These are phyloP conservation scores for Pseudocercospora cruenta DNA, from an alignment of 2,329 filamentous ascomycete species.

Conservation along the genomic window DNA sequence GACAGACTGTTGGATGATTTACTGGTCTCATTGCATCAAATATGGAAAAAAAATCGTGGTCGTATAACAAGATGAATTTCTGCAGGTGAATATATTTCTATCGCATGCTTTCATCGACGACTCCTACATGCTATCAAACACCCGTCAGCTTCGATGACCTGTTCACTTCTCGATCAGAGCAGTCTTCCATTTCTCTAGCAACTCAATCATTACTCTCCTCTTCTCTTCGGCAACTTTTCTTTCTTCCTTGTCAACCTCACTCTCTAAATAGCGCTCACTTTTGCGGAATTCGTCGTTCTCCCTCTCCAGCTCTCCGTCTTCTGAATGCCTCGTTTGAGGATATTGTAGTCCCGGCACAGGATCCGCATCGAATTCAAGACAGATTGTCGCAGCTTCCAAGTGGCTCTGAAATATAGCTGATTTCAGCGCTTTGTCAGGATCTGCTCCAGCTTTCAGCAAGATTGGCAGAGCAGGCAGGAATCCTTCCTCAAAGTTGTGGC, in stretches of 20 bases:
- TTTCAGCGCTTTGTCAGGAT: not conserved
- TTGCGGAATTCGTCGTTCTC: not conserved
- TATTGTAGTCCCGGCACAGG: not conserved
- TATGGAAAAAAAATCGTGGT: too few relatives aligned
- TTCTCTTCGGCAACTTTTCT: not conserved
- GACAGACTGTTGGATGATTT: too few relatives aligned
- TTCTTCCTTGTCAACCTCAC: not conserved
- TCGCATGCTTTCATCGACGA: too few relatives aligned
- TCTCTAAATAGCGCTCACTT: not conserved
- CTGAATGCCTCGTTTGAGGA: not conserved
- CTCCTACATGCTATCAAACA: too few relatives aligned
- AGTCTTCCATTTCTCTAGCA: not conserved
- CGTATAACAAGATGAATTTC: too few relatives aligned
- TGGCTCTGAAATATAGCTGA: not conserved
- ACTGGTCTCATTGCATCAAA: too few relatives aligned
- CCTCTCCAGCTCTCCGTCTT: not conserved
- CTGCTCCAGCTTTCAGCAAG: not conserved
- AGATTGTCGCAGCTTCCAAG: not conserved
- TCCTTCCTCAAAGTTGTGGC: not conserved
- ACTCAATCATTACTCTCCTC: not conserved
- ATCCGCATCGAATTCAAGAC: too few relatives aligned
- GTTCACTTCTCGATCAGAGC: too few relatives aligned
- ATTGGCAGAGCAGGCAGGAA: not conserved
- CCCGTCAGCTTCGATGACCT: too few relatives aligned
- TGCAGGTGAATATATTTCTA: too few relatives aligned